These are phyloP conservation scores for Penicillium tannophilum DNA, from an alignment of 495 filamentous ascomycete genomes.

Conservation along the genomic window DNA sequence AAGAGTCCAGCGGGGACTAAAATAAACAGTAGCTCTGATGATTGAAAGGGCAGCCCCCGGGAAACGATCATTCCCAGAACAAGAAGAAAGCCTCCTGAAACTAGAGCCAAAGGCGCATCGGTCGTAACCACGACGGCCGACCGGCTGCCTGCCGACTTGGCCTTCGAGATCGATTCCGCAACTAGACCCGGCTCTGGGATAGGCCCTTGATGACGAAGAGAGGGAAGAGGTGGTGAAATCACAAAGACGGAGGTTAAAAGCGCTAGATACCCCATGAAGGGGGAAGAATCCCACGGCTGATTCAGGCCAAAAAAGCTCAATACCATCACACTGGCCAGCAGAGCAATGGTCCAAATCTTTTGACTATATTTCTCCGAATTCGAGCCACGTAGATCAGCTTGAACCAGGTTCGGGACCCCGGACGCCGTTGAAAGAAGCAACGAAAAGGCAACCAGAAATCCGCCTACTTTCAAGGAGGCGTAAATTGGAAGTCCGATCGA, in stretches of 20 bases:
- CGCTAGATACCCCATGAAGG: slow-evolving; percentile 48
- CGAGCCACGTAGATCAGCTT: slow-evolving; percentile 9
- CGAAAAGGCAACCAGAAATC: slow-evolving; percentile 52
- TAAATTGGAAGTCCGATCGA: slow-evolving; percentile 58
- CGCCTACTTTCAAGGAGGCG: slow-evolving; percentile 58
- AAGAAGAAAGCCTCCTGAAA: slow-evolving; percentile 32
- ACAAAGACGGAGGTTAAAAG: slow-evolving; percentile 47
- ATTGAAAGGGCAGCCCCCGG: slow-evolving; percentile 23
- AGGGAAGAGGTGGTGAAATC: slow-evolving; percentile 44
- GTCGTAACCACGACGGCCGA: slow-evolving; percentile 21
- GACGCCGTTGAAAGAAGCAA: slow-evolving; percentile 50
- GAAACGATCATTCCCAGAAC: slow-evolving; percentile 25
- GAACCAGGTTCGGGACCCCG: slow-evolving; percentile 36
- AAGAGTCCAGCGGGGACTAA: slow-evolving; percentile 31
- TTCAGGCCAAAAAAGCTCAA: slow-evolving; percentile 40
- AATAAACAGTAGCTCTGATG: slow-evolving; percentile 30
- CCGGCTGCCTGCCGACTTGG: slow-evolving; percentile 17
- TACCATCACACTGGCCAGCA: slow-evolving; percentile 30
- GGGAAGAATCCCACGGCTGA: slow-evolving; percentile 33
- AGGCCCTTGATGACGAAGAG: slow-evolving; percentile 24
- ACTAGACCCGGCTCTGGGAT: slow-evolving; percentile 33
- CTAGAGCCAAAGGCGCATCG: slow-evolving; percentile 33
- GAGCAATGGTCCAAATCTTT: slow-evolving; percentile 33
- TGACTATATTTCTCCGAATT: slow-evolving; percentile 25
- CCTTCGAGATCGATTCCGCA: slow-evolving; percentile 21